phyloP scores from a whole-genome alignment of 2,329 filamentous ascomycete species.

The Westerdykella ornata region DNA sequence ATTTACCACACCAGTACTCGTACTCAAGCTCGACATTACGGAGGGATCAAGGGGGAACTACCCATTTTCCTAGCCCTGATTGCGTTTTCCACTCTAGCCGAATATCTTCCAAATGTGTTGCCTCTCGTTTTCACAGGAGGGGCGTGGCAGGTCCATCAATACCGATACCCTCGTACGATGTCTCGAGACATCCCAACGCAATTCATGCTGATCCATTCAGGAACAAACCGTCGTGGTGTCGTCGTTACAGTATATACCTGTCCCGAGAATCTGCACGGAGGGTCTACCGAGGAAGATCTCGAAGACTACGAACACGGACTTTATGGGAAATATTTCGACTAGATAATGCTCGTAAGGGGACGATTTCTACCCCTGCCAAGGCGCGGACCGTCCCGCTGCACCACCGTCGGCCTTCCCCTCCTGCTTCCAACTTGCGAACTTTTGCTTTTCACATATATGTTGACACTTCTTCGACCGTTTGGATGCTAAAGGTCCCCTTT shows the following conservation, averaged over 20 bases:
- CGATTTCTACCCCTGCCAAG: too few relatives aligned
- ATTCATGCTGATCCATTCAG: constrained; percentile 9
- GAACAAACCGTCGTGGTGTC: constrained; percentile 19
- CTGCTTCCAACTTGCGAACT: too few relatives aligned
- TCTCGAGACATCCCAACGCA: neutral
- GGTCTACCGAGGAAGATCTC: constrained; percentile 11
- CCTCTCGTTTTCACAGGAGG: constrained; percentile 14
- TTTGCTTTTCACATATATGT: too few relatives aligned
- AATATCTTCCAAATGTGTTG: constrained; percentile 8
- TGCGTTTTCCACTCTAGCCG: constrained; percentile 17
- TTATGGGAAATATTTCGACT: constrained; percentile 18
- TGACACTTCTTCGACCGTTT: too few relatives aligned
- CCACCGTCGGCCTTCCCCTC: too few relatives aligned
- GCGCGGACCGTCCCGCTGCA: too few relatives aligned
- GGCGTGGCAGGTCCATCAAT: constrained; percentile 13
- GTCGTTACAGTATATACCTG: constrained; percentile 21
- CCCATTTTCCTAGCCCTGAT: constrained; percentile 29
- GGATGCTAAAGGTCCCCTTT: too few relatives aligned
- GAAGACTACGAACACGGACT: constrained; percentile 13
- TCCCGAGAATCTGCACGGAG: constrained; percentile 4
- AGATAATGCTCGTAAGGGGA: neutral
- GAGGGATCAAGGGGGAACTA: constrained; percentile 28
- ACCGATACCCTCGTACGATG: constrained; percentile 14
- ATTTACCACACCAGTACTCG: constrained; percentile 14
- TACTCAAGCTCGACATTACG: constrained; percentile 6